Evolutionary conservation across 768 basidiomycete species (phyloP), one percentile per base, ranked within the genome.

Genomic region (Tylopilus felleus): DNA sequence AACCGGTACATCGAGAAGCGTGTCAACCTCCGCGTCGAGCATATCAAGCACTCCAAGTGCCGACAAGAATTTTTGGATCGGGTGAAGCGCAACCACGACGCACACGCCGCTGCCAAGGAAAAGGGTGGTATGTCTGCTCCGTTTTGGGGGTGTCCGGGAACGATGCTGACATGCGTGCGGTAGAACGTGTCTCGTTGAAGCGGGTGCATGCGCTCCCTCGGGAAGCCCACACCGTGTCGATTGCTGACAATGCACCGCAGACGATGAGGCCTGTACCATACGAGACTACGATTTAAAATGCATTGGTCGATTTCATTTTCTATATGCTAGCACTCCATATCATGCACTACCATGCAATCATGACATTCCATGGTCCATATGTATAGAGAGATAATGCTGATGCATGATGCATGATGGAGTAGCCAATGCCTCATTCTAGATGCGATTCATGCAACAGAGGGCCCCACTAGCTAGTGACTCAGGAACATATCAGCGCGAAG

Each of bases 1-100:
- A 95, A 95, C 80, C 92, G 97, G 64, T 99, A 96, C 86, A 76
- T 99, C 53, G 94, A 98, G 80, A 99, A 99, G 82, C 91, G 96
- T 55, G 96, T 99, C 75, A 99, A 98, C 86, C 76, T 97, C 78
- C 90, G 92, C 60, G 82, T 94, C 66, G 96, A 98, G 80, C 96
- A 98, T 79, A 77, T 96, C 72, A 83, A 77, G 67, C 96, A 98
- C 84, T 98, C 95, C 65, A 93, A 92, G 77, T 98, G 96, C 75
- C 85, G 96, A 67, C 87, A 95, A 76, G 96, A 98, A 75, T 99
- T 99, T 79, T 78, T 97, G 72, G 90, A 93, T 74, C 81, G 97
- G 63, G 97, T 98, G 68, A 90, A 96, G 83, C 75, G 79, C 61
- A 98, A 98, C 80, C 89, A 90, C 58, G 80, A 79, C 21, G 83